These are phyloP conservation scores for Boletellus sp. DNA, from an alignment of 768 basidiomycete species.

Conservation along the genomic window DNA sequence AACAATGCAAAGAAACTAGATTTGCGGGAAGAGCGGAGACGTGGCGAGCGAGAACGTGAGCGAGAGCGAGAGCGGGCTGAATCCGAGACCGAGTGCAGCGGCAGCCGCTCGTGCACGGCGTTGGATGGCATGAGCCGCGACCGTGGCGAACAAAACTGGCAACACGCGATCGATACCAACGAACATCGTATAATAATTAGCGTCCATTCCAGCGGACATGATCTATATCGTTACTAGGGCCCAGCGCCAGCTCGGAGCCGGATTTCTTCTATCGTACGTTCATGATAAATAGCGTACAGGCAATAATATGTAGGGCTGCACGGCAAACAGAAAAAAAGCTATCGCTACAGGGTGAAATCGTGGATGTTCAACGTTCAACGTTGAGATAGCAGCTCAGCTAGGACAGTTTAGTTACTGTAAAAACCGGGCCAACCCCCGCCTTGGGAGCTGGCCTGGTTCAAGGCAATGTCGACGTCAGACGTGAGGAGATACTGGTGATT, in stretches of 20 bases:
- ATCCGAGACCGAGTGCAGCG: constrained; percentile 43
- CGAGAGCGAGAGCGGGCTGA: constrained; percentile 20
- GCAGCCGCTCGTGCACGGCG: constrained; percentile 46
- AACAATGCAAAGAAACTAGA: constrained; percentile 21
- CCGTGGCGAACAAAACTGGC: neutral
- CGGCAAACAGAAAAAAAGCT: neutral
- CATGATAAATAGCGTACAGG: no score
- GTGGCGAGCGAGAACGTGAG: constrained; percentile 28
- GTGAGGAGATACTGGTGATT: neutral
- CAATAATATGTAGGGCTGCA: neutral
- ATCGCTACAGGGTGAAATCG: constrained; percentile 9
- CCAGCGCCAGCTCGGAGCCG: no score
- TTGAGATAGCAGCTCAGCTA: neutral
- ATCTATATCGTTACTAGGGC: no score
- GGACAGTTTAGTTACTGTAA: neutral
- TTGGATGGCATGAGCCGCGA: constrained; percentile 35
- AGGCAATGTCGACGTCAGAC: neutral
- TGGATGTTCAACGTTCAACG: no score
- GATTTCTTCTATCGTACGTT: no score
- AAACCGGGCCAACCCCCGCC: neutral
- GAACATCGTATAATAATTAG: no score
- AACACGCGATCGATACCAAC: no score
- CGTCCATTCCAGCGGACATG: no score
- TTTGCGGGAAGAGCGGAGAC: constrained; percentile 23
- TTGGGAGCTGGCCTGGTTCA: neutral